These are phyloP conservation scores for Chaetoscypha palmicola DNA, from an alignment of 2,329 filamentous ascomycete species.

Conservation along the genomic window DNA sequence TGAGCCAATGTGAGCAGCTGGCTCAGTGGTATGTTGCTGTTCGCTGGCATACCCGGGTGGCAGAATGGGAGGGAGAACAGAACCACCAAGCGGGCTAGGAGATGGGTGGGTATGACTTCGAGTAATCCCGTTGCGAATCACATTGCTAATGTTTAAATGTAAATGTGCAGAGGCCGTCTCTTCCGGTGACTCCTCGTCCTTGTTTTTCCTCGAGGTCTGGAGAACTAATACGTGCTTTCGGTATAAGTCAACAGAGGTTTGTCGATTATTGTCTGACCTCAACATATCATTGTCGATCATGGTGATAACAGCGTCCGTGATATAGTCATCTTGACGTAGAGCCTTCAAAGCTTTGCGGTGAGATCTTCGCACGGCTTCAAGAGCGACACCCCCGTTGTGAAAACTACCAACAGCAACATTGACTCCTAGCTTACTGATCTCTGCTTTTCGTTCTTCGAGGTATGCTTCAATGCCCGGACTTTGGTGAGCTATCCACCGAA, in stretches of 20 bases:
- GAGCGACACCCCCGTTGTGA: not conserved
- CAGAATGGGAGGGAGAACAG: too few relatives aligned
- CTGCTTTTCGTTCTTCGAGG: not conserved
- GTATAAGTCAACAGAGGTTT: not conserved
- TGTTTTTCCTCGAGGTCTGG: not conserved
- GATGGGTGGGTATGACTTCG: too few relatives aligned
- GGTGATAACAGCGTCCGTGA: not conserved
- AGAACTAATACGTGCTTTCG: not conserved
- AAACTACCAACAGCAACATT: not conserved
- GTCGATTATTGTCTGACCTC: not conserved
- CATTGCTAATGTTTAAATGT: too few relatives aligned
- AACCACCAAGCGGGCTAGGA: too few relatives aligned
- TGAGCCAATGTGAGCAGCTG: too few relatives aligned
- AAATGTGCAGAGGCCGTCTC: not conserved
- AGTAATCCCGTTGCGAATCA: too few relatives aligned
- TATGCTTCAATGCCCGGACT: not conserved
- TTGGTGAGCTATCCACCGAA: slow-evolving; percentile 17
- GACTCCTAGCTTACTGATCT: not conserved
- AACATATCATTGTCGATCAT: not conserved
- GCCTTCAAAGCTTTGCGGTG: not conserved
- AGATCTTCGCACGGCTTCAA: not conserved
- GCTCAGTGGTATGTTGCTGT: too few relatives aligned
- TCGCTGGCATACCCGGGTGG: too few relatives aligned
- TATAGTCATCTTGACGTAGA: not conserved
- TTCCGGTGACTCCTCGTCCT: not conserved